Percentiles rank a stretch among this genome's conserved stretches.
These are phyloP conservation scores for Trichomonascaceae sp. DNA, from an alignment of 1,139 yeast genomes.

Conservation along the genomic window DNA sequence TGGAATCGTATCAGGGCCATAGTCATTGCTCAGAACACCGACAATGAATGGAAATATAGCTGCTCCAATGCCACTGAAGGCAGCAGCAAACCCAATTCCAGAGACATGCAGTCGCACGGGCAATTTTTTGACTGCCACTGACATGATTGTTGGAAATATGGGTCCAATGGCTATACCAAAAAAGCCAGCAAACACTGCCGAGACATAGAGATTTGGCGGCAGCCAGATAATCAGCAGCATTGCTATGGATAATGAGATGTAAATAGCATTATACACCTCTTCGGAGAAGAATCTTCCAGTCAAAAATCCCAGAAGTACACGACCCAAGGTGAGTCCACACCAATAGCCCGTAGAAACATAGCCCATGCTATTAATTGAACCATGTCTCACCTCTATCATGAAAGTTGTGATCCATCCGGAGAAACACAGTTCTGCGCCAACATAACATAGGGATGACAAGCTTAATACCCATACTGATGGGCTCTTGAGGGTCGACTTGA, in stretches of 20 bases:
- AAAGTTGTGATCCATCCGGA: slow-evolving; percentile 72
- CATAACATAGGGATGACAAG: slow-evolving; percentile 53
- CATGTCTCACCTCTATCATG: slow-evolving; percentile 50
- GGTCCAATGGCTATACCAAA: slow-evolving; percentile 76
- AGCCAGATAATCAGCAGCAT: slow-evolving; percentile 27
- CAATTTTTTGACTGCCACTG: slow-evolving; percentile 55
- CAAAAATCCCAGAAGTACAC: slow-evolving; percentile 40
- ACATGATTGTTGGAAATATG: slow-evolving; percentile 68
- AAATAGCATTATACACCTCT: slow-evolving; percentile 21
- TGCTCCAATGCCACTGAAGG: slow-evolving; percentile 77
- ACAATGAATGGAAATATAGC: slow-evolving; percentile 40
- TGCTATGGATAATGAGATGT: slow-evolving; percentile 20
- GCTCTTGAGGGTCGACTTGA: slow-evolving; percentile 37
- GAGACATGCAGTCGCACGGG: slow-evolving; percentile 58
- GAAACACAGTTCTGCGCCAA: slow-evolving; percentile 62
- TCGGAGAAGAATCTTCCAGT: slow-evolving; percentile 26
- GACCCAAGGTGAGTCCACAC: slow-evolving; percentile 62
- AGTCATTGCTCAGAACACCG: slow-evolving; percentile 27
- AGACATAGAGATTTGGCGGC: slow-evolving; percentile 23
- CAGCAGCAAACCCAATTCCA: slow-evolving; percentile 71
- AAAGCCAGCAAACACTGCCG: slow-evolving; percentile 40
- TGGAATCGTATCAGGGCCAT: slow-evolving; percentile 28
- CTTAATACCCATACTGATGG: slow-evolving; percentile 56
- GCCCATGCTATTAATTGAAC: slow-evolving; percentile 43
- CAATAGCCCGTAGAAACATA: slow-evolving; percentile 68